Conservation (phyloP, 2,329 filamentous ascomycete genomes). For the Microsporum ferrugineum region DNA sequence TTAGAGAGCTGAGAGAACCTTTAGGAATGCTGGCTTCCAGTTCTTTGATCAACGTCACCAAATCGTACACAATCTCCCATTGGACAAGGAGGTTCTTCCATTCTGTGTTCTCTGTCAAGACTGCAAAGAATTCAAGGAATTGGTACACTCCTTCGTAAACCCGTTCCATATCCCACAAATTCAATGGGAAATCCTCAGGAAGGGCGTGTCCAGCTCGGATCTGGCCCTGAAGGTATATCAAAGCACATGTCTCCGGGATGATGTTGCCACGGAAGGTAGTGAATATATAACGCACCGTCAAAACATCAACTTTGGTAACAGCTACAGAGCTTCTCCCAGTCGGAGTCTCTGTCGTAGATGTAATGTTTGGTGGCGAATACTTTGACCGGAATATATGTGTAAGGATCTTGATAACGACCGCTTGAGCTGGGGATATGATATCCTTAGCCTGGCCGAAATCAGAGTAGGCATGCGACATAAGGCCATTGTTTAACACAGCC, state of each 20-base stretch:
- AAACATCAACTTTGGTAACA: slow-evolving; percentile 45
- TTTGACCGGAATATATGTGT: slow-evolving; percentile 74
- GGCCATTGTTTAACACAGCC: slow-evolving; percentile 74
- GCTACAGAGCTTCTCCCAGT: slow-evolving; percentile 46
- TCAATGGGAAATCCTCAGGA: slow-evolving; percentile 80
- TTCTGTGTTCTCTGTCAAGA: slow-evolving; percentile 71
- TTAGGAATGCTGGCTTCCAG: slow-evolving; percentile 81
- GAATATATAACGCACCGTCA: slow-evolving; percentile 77
- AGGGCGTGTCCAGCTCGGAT: slow-evolving; percentile 66
- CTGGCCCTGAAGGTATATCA: slow-evolving; percentile 86
- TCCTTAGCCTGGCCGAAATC: slow-evolving; percentile 87
- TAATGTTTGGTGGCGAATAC: slow-evolving; percentile 37
- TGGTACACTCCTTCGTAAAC: slow-evolving; percentile 91
- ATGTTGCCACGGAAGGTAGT: slow-evolving; percentile 86
- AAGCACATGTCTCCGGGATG: slow-evolving; percentile 84
- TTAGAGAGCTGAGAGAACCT: slow-evolving; percentile 48
- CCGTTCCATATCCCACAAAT: slow-evolving; percentile 94
- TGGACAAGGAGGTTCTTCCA: slow-evolving; percentile 77
- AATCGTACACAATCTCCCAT: slow-evolving; percentile 83
- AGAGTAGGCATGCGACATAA: slow-evolving; percentile 87
- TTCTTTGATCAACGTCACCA: slow-evolving; percentile 75
- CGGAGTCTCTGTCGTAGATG: slow-evolving; percentile 43
- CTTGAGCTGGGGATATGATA: slow-evolving; percentile 90
- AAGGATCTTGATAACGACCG: slow-evolving; percentile 79
- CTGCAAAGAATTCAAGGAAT: slow-evolving; percentile 86